A percentile compares a stretch with the other conserved stretches of the same genome.
Evolutionary conservation across 495 filamentous ascomycete genomes (phyloP).

Genomic region (Paragyromitra xinjiangensis): DNA sequence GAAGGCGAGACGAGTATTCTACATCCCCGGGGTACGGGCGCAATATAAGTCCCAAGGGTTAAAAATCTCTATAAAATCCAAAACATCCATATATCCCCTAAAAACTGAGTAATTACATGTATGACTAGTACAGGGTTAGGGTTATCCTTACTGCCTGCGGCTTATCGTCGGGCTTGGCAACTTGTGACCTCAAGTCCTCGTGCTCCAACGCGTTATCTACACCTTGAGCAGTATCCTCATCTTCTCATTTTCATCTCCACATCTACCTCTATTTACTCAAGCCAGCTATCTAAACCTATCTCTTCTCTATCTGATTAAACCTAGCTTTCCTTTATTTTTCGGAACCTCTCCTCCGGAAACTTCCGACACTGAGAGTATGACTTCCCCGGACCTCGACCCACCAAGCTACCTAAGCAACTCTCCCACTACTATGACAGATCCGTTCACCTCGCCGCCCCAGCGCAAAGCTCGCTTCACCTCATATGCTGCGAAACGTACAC

Average conservation of each 20-base stretch:
- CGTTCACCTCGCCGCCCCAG: constrained; percentile 33
- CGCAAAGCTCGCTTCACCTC: constrained; percentile 38
- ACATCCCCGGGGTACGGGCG: neutral
- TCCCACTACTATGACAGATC: constrained; percentile 7
- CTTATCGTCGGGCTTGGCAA: constrained; percentile 42
- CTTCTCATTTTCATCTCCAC: neutral
- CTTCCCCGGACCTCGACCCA: constrained; percentile 46
- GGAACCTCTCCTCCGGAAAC: neutral
- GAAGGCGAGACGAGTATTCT: neutral
- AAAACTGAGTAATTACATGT: neutral
- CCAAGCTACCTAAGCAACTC: constrained; percentile 47
- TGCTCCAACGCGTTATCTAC: constrained; percentile 14
- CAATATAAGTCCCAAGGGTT: neutral
- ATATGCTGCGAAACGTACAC: neutral
- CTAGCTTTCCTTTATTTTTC: neutral
- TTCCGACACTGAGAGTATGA: constrained; percentile 19
- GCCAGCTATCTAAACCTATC: neutral
- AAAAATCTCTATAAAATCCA: neutral
- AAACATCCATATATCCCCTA: neutral
- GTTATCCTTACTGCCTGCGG: neutral
- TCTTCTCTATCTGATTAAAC: constrained; percentile 1
- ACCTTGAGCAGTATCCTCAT: constrained; percentile 14
- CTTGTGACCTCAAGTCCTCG: constrained; percentile 41
- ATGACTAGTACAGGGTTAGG: constrained; percentile 37
- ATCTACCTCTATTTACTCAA: neutral